These are phyloP conservation scores for Boletus insuetus DNA, from an alignment of 768 basidiomycete genomes.

Conservation along the genomic window DNA sequence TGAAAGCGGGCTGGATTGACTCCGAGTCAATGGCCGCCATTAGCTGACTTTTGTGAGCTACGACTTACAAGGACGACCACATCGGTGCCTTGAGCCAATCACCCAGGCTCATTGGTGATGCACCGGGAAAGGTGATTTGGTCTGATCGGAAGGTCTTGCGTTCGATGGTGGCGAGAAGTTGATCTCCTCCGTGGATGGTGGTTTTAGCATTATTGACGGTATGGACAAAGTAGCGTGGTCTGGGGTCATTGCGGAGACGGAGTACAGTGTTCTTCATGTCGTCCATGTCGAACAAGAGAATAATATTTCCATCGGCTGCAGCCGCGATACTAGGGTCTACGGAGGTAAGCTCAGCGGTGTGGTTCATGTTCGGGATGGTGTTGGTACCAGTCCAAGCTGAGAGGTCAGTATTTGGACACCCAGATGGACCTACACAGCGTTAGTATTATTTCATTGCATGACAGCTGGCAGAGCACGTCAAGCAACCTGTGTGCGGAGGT, in stretches of 20 bases:
- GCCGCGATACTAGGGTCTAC: not conserved
- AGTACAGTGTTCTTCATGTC: conserved; percentile 1
- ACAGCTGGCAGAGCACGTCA: no score
- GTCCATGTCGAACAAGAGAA: not conserved
- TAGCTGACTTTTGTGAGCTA: not conserved
- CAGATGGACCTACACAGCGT: no score
- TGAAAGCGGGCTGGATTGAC: not conserved
- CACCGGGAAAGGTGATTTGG: not conserved
- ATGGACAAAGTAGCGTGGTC: conserved; percentile 1
- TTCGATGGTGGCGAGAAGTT: not conserved
- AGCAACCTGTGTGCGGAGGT: no score
- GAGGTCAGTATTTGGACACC: no score
- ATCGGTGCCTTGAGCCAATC: conserved; percentile 1
- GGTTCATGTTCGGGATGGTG: not conserved
- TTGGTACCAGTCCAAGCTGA: not conserved
- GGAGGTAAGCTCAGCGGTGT: not conserved
- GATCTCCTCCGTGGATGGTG: not conserved
- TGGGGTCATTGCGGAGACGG: not conserved
- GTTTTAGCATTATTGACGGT: not conserved
- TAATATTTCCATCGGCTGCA: not conserved
- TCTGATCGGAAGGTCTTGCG: not conserved
- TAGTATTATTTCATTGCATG: no score
- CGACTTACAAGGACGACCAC: not conserved
- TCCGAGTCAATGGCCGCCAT: no score
- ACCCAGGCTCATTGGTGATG: not conserved